Base-by-base conservation (phyloP, 768 basidiomycete genomes). In the Phylloporus sp. region DNA sequence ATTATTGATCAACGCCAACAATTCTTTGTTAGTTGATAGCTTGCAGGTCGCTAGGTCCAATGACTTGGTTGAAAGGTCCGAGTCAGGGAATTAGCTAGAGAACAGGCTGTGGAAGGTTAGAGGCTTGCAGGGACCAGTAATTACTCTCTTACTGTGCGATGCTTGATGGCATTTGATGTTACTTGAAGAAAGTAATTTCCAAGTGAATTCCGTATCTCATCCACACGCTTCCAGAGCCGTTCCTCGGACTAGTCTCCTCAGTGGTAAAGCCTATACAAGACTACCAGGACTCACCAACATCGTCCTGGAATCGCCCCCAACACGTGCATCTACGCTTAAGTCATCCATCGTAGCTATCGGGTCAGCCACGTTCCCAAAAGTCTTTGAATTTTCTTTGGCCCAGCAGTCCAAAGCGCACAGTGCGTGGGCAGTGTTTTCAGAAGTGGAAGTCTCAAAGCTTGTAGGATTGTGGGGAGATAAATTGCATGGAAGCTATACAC, bases 371-470 rank as follows among this genome's bases (percentile, higher is more conserved):
- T 95, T 95, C 7, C 93, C 93, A 1, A 84, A 67, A 0, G 85
- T 87, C 63, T 95, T 95, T 3, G 88, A 89, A 95, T 95, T 67
- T 95, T 95, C 58, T 81, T 79, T 45, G 84, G 79, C 34, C 81
- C 77, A 55, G 84, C 82, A 4, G 92, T 94, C 94, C 92, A 95
- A 64, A 95, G 93, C 0, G 89, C 86, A 61, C 95, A n/a, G n/a
- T n/a, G 83, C 4, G 80, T 71, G 47, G 85, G 68, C 2, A 86
- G 62, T 23, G 68, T 69, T 41, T 69, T 69, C 1, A 80, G 76
- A n/a, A 82, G 76, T 0, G 76, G 80, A 1, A 83, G 73, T 41
- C 71, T 76, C 27, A 91, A 78, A 0, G 91, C 91, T 35, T 83
- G 74, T 7, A 95, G 76, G 57, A 95, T 84, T 0, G 90, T 90